Conservation (phyloP, 768 basidiomycete genomes). For the Rhizopogon salebrosus region DNA sequence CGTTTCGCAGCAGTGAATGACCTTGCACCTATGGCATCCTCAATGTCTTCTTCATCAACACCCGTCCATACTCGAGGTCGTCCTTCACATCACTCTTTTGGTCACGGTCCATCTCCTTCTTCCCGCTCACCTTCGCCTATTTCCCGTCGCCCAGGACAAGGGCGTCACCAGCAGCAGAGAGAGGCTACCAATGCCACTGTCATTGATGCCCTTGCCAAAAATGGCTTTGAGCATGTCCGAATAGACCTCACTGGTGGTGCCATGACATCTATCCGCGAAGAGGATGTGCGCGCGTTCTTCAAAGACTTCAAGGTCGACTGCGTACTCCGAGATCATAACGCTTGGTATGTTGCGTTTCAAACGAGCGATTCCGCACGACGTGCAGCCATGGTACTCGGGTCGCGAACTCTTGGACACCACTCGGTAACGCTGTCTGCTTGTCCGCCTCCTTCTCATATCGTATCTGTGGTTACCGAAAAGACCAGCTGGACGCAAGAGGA, state of each 20-base stretch:
- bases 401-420: slow-evolving; percentile 53
- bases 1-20: slow-evolving; percentile 20
- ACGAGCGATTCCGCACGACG: slow-evolving; percentile 57
- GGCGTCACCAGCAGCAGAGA: slow-evolving; percentile 18
- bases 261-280: slow-evolving; percentile 51
- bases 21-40: slow-evolving; percentile 8
- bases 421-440: slow-evolving; percentile 50
- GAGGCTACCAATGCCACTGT: slow-evolving; percentile 15
- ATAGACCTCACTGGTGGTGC: slow-evolving; percentile 45
- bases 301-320: slow-evolving; percentile 66
- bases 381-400: slow-evolving; percentile 59
- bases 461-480: slow-evolving; percentile 30
- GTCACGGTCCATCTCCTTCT: slow-evolving; percentile 14
- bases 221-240: slow-evolving; percentile 62
- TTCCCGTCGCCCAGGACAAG: slow-evolving; percentile 33
- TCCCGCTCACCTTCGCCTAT: slow-evolving; percentile 39
- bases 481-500: slow-evolving; percentile 49
- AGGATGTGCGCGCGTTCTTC: slow-evolving; percentile 66
- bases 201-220: slow-evolving; percentile 47
- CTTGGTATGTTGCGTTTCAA: slow-evolving; percentile 80
- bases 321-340: slow-evolving; percentile 63
- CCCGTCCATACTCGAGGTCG: slow-evolving; percentile 25
- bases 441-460: slow-evolving; percentile 29
- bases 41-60: slow-evolving; percentile 32
- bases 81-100: slow-evolving; percentile 15